Evolutionary conservation across 768 basidiomycete species (phyloP).

Genomic region (Vararia minispora): DNA sequence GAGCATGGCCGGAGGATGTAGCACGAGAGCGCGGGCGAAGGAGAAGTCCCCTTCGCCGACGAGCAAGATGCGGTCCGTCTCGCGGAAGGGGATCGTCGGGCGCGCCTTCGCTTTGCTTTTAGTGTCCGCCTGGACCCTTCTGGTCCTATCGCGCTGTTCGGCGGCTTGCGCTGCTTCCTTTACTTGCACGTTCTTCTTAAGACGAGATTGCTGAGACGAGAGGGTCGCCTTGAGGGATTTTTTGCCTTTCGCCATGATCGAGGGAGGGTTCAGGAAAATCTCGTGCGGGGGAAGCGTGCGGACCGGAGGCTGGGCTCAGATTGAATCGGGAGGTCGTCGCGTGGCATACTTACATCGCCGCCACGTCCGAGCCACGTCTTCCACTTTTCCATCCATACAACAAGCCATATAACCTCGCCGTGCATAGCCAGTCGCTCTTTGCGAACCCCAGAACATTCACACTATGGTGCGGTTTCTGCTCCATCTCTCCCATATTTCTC

Average conservation of each 20-base stretch:
- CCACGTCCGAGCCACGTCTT: constrained; percentile 2
- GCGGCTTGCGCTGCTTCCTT: constrained; percentile 39
- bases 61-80: constrained; percentile 60
- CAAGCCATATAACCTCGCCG: not conserved
- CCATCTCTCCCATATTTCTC: not conserved
- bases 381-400: constrained; percentile 4
- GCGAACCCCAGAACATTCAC: too few relatives aligned
- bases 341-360: constrained; percentile 11
- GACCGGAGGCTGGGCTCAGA: constrained; percentile 1
- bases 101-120: constrained; percentile 31
- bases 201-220: constrained; percentile 55
- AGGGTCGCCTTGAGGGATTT: constrained; percentile 59
- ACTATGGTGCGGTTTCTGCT: not conserved
- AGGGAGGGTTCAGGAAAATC: too few relatives aligned
- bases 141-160: constrained; percentile 31
- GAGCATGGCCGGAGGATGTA: constrained; percentile 32
- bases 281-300: too few relatives aligned
- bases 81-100: constrained; percentile 53
- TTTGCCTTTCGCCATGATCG: constrained; percentile 18
- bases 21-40: constrained; percentile 66
- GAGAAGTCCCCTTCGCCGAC: constrained; percentile 97
- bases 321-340: constrained; percentile 1
- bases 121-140: constrained; percentile 15
- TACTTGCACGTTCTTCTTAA: constrained; percentile 48
- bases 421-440: too few relatives aligned